Percentiles rank a stretch among this genome's conserved stretches.
Conservation (phyloP, 306 rosid genomes). For the Lathyrus tuberosus region DNA sequence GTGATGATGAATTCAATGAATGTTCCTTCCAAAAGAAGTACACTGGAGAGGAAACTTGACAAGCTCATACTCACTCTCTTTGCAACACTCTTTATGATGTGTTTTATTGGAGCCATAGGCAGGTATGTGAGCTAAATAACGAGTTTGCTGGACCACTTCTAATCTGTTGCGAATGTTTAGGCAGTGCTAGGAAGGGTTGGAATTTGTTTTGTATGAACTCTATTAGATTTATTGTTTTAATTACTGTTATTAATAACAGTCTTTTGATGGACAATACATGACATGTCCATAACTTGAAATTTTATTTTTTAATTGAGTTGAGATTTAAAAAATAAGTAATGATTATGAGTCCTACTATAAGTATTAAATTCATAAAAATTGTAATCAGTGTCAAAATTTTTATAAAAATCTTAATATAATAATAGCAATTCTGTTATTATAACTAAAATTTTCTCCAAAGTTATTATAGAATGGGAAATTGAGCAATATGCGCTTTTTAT, state of each 20-base stretch:
- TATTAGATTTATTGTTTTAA: conserved; percentile 29
- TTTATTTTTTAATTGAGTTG: not conserved
- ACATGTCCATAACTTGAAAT: not conserved
- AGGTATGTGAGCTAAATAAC: conserved; percentile 56
- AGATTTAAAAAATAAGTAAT: not conserved
- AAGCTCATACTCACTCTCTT: conserved; percentile 84
- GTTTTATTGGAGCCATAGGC: conserved; percentile 86
- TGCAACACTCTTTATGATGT: conserved; percentile 73
- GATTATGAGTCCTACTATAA: not conserved
- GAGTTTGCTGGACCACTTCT: conserved; percentile 20
- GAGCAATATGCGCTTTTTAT: conserved; percentile 12
- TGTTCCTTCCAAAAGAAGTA: conserved; percentile 98
- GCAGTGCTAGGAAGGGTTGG: conserved; percentile 18
- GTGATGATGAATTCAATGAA: conserved; percentile 99
- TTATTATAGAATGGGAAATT: conserved; percentile 16
- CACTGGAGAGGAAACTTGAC: conserved; percentile 95
- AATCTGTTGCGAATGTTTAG: conserved; percentile 20
- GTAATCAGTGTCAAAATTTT: not conserved
- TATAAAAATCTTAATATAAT: not conserved
- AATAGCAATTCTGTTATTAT: not conserved
- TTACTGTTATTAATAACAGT: conserved; percentile 12
- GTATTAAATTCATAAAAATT: conserved; percentile 17
- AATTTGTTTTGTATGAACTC: conserved; percentile 17
- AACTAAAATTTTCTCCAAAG: not conserved
- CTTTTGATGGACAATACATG: conserved; percentile 6